A percentile compares a stretch with the other conserved stretches of the same genome.
These are phyloP conservation scores for Ganoderma multipileum DNA, from an alignment of 1,284 basidiomycete species.

Conservation along the genomic window DNA sequence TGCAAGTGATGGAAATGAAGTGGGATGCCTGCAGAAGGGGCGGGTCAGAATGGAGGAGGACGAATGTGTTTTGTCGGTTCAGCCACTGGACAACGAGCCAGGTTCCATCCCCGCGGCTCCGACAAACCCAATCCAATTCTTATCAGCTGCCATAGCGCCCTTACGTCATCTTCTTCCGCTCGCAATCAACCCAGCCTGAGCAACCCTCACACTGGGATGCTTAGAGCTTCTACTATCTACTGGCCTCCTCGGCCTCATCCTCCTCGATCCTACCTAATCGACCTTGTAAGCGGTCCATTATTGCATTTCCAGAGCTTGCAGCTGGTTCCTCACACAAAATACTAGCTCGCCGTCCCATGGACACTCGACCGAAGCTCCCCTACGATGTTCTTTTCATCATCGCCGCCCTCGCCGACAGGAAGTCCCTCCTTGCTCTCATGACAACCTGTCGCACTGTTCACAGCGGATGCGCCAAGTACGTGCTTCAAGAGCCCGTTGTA, in stretches of 20 bases:
- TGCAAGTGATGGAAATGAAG: background rate
- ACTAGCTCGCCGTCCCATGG: background rate
- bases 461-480: constrained; percentile 11
- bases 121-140: constrained; percentile 14
- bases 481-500: background rate
- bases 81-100: background rate
- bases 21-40: background rate
- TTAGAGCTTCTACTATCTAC: too few species aligned
- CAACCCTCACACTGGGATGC: too few species aligned
- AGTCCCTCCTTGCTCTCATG: constrained; percentile 9
- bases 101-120: background rate
- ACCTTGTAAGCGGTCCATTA: background rate
- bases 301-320: background rate
- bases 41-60: background rate
- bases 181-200: too few species aligned
- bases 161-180: background rate
- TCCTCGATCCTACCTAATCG: background rate
- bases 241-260: too few species aligned
- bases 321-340: background rate
- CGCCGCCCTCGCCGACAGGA: constrained; percentile 2
- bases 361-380: background rate
- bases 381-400: constrained; percentile 17
- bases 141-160: constrained; percentile 5
- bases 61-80: background rate
- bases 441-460: constrained; percentile 3